Conservation (phyloP, 169 alveolate species). For the Eimeria acervulina region DNA sequence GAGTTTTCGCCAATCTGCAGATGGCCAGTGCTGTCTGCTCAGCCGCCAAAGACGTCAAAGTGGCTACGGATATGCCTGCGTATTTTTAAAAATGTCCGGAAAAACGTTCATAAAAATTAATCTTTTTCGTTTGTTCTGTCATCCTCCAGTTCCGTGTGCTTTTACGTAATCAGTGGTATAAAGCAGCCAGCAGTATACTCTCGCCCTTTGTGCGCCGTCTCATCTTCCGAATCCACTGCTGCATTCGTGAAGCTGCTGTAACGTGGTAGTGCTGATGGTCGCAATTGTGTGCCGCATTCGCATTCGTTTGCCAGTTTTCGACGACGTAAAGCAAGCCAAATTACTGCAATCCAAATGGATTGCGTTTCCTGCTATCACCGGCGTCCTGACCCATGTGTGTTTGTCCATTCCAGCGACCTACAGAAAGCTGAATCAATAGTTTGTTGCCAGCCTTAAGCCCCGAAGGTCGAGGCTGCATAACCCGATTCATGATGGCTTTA, state of each 20-base stretch:
- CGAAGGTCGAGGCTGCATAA: not conserved
- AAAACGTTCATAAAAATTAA: not conserved
- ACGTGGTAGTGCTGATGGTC: not conserved
- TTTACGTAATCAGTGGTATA: not conserved
- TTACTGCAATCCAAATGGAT: no score
- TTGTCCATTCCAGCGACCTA: not conserved
- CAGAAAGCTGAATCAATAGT: not conserved
- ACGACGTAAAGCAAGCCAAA: not conserved
- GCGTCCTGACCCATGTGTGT: not conserved
- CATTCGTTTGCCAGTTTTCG: not conserved
- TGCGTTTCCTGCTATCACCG: not conserved
- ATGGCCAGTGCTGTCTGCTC: not conserved
- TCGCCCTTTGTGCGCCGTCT: not conserved
- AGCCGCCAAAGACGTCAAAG: not conserved
- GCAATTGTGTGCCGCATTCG: not conserved
- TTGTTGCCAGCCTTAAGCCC: not conserved
- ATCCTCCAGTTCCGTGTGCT: not conserved
- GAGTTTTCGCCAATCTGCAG: not conserved
- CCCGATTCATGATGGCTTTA: not conserved
- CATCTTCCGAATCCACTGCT: not conserved
- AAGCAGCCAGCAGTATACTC: not conserved
- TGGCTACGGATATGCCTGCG: not conserved
- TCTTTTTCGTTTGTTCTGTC: not conserved
- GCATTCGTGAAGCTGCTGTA: not conserved
- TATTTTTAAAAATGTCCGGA: not conserved